Evolutionary conservation across 2,329 filamentous ascomycete species (phyloP).

Genomic region (Zopfia rhizophila): DNA sequence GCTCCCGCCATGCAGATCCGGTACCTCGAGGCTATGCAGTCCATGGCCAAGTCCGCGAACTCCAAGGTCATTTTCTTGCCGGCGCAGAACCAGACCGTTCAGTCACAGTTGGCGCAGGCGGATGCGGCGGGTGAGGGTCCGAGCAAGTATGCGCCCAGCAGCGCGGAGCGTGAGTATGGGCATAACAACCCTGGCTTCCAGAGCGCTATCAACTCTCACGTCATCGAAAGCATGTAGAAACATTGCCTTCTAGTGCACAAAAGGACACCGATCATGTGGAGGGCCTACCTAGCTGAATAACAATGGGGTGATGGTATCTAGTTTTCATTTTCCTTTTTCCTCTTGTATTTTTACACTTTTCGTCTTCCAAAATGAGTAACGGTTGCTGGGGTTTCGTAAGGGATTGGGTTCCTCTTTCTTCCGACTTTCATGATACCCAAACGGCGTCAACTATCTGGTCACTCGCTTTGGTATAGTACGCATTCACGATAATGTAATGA

Average conservation of each 20-base stretch:
- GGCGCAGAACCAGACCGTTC: conserved; percentile 60
- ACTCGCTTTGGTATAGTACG: conserved; percentile 8
- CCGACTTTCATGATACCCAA: conserved; percentile 18
- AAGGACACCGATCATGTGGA: too few relatives aligned
- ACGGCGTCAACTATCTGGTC: conserved; percentile 13
- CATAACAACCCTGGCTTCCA: conserved; percentile 70
- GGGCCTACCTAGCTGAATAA: too few relatives aligned
- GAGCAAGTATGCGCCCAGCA: conserved; percentile 54
- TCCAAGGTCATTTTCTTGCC: conserved; percentile 88
- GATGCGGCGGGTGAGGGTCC: conserved; percentile 67
- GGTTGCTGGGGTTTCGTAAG: not conserved
- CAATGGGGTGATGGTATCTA: not conserved
- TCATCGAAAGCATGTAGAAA: conserved; percentile 83
- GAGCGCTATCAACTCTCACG: conserved; percentile 80
- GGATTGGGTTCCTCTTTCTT: not conserved
- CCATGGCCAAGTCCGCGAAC: conserved; percentile 95
- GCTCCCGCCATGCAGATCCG: conserved; percentile 83
- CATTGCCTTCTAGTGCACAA: too few relatives aligned
- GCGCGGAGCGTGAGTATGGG: conserved; percentile 47
- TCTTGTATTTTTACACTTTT: too few relatives aligned
- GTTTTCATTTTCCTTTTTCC: too few relatives aligned
- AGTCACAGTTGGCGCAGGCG: conserved; percentile 61
- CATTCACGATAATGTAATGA: conserved; percentile 16
- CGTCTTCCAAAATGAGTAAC: too few relatives aligned
- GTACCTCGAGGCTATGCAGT: conserved; percentile 98